Evolutionary conservation across 2,329 filamentous ascomycete species (phyloP).

Genomic region (Trichophyton benhamiae): DNA sequence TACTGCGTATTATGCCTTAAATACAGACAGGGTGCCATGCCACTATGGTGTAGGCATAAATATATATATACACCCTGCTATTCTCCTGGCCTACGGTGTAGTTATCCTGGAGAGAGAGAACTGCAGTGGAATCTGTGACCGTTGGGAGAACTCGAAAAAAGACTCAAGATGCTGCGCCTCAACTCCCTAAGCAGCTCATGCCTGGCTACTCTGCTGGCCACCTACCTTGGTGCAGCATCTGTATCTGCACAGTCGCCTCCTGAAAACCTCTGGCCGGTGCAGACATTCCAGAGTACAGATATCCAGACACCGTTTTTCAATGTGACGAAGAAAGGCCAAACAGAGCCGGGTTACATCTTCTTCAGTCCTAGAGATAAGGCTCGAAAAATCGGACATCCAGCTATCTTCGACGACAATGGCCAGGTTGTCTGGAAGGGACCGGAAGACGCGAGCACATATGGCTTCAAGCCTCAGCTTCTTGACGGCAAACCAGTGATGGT

Average conservation of each 20-base stretch:
- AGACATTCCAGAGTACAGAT: slow-evolving; percentile 12
- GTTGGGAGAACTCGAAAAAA: neutral
- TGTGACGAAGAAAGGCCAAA: slow-evolving; percentile 22
- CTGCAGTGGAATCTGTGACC: neutral
- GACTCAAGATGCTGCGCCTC: neutral
- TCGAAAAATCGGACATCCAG: slow-evolving; percentile 19
- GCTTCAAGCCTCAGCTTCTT: slow-evolving; percentile 24
- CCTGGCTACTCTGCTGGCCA: neutral
- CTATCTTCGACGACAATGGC: slow-evolving; percentile 27
- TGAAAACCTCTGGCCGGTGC: slow-evolving; percentile 12
- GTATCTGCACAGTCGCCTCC: neutral
- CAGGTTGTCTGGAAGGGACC: slow-evolving; percentile 28
- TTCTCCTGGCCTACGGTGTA: neutral
- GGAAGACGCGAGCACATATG: slow-evolving; percentile 19
- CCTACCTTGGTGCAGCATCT: neutral
- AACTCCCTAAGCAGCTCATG: neutral
- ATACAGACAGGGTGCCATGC: neutral
- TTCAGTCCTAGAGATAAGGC: slow-evolving; percentile 22
- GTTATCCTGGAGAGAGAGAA: neutral
- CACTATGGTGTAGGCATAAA: neutral
- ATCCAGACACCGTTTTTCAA: slow-evolving; percentile 21
- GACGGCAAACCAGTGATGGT: slow-evolving; percentile 25
- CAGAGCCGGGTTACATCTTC: slow-evolving; percentile 26
- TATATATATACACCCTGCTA: neutral
- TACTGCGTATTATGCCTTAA: neutral